Base-by-base conservation (phyloP, 2,329 filamentous ascomycete species). In the Teratosphaeria zuluensis region DNA sequence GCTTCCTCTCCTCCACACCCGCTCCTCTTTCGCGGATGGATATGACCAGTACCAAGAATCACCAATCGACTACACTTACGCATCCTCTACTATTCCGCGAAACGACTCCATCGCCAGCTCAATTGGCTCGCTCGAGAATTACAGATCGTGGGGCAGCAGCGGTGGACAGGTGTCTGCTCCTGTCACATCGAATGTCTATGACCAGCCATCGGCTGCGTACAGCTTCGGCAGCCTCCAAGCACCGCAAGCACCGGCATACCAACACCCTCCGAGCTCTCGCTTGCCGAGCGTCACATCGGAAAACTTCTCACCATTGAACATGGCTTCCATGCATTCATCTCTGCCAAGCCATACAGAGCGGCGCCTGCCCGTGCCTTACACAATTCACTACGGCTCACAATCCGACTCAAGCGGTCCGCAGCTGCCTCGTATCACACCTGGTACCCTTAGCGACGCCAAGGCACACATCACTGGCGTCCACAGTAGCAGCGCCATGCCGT, bases 271-370 rank as follows among this genome's bases (percentile, higher is more conserved):
- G 21, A 61, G 51, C 38, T 56, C 52, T 52, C 67, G 68, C 12
- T 55, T 70, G 42, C 66, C 65, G 28, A 69, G 61, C 56, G 68
- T 65, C 19, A 65, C 66, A 9, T 58, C 59, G 11, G 69, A 72
- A 24, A 54, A 57, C 14, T 66, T 68, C 55, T 69, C 69, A n/a
- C 59, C 68, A 3, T 62, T 73, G 38, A 69, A 69, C 59, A 71
- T 72, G 69, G 65, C 61, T n/a, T 67, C 66, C 5, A 59, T 73
- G 35, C 68, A 72, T 46, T 68, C 66, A 16, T 71, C 69, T 12
- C 61, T 73, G 12, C 70, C 71, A 24, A 60, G 62, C 8, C 67
- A 69, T 48, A 66, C 68, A 4, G 66, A 71, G 59, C 64, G 70
- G 16, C 64, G 68, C n/a, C 56, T 72, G 35, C 69, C 70, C 3